Base-by-base conservation (phyloP, 2,329 filamentous ascomycete genomes). In the Ceratocystis diversiconidia region DNA sequence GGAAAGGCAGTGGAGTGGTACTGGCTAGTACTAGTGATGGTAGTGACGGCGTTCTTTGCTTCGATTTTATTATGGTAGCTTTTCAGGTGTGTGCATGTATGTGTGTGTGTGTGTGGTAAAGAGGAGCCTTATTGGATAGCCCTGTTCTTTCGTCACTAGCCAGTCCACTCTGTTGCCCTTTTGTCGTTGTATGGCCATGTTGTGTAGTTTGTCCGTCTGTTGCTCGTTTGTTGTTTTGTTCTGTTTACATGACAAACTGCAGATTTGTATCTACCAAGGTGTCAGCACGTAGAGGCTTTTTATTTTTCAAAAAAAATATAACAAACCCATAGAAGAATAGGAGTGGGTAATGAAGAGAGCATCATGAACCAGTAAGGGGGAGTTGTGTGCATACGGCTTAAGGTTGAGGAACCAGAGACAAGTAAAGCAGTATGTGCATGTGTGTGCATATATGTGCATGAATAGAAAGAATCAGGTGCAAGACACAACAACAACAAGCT, bases 221-320 rank as follows among this genome's bases (percentile, higher is more conserved):
- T 36, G 59, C 52, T 32, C 32, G 19, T 50, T 61, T 52, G 30
- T 60, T 48, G 28, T 6, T 46, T 15, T n/a, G 36, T 63, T n/a
- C 22, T 61, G 62, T 69, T 76, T 78, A 85, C 82, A 85, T 82
- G 68, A 85, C 81, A 71, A 85, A 86, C 69, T 84, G 75, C 60
- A 86, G 73, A 72, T 84, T 82, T 67, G 83, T 86, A 73, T 86
- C 83, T 85, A 67, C 62, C 46, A 64, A 50, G 30, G 28, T 67
- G 65, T 67, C 60, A 67, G 65, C 62, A 67, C 36, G 59, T 55
- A 64, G 50, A 60, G 52, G 43, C 63, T 66, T 66, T 62, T 62
- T 43, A 41, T 41, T 41, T 41, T 41, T 41, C 1, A 10, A 41
- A 12, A 36, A 41, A 41, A 41, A 41, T 41, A 41, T 15, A 41